These are phyloP conservation scores for Candida boidinii DNA, from an alignment of 805 yeast genomes.

Conservation along the genomic window DNA sequence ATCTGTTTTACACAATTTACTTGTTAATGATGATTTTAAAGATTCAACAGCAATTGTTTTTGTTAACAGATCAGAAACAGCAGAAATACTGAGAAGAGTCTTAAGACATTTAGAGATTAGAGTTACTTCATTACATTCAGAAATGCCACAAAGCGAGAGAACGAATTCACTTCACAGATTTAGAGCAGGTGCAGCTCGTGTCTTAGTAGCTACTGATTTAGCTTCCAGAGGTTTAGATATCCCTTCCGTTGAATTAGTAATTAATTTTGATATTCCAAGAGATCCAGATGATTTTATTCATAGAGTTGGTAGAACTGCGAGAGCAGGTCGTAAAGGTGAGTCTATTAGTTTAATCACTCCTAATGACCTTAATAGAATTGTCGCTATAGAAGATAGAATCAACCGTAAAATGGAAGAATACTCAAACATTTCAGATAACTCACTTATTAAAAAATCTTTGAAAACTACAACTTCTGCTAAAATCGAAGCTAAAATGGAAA, in stretches of 20 bases:
- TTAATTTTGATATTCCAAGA: conserved; percentile 74
- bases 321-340: conserved; percentile 91
- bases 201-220: conserved; percentile 88
- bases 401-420: conserved; percentile 73
- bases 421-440: conserved; percentile 63
- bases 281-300: conserved; percentile 81
- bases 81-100: conserved; percentile 78
- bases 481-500: conserved; percentile 84
- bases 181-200: conserved; percentile 89
- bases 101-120: conserved; percentile 65
- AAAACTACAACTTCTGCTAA: conserved; percentile 71
- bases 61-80: conserved; percentile 85
- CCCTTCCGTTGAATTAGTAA: conserved; percentile 68
- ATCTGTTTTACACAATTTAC: conserved; percentile 67
- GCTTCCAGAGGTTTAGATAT: conserved; percentile 89
- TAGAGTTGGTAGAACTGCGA: conserved; percentile 93
- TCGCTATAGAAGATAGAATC: conserved; percentile 81
- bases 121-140: conserved; percentile 87
- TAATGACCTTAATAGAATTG: conserved; percentile 71
- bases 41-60: conserved; percentile 75
- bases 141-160: conserved; percentile 89
- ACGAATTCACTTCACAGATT: conserved; percentile 87
- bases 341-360: conserved; percentile 79
- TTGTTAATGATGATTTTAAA: conserved; percentile 53
- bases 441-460: conserved; percentile 65